Conservation (phyloP, 148 eudicot species). For the Hydrangea macrophylla region DNA sequence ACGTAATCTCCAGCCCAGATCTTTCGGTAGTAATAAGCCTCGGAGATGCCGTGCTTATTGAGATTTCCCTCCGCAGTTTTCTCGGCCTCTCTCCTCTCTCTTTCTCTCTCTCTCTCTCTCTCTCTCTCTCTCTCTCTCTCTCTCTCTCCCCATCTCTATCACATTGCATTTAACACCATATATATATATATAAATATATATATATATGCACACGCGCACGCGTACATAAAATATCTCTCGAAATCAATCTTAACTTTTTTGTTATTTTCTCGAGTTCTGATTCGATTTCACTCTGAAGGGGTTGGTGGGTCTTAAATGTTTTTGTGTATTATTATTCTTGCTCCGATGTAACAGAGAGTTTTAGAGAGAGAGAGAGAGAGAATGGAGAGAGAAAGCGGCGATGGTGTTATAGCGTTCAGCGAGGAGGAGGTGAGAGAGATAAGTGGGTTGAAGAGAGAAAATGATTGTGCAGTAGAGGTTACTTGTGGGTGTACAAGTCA, state of each 20-base stretch:
- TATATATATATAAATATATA: too few species aligned
- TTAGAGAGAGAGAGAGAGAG: neutral
- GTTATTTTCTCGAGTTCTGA: neutral
- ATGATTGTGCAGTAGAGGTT: constrained; percentile 46
- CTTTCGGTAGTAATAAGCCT: constrained; percentile 24
- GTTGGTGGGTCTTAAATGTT: neutral
- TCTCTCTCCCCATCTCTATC: too few species aligned
- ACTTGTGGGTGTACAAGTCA: constrained; percentile 64
- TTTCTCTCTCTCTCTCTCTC: neutral
- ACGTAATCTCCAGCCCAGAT: constrained; percentile 44
- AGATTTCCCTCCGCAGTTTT: constrained; percentile 10
- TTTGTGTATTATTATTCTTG: neutral
- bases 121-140: too few species aligned
- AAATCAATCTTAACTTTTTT: neutral
- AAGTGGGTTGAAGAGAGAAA: constrained; percentile 33
- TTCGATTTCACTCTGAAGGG: constrained; percentile 1
- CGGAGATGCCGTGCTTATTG: constrained; percentile 40
- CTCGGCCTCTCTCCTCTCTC: constrained; percentile 18
- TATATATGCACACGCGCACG: too few species aligned
- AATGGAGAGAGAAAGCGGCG: constrained; percentile 22
- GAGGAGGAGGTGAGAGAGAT: constrained; percentile 50
- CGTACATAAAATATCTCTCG: neutral
- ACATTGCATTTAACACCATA: constrained; percentile 8
- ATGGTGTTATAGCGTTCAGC: constrained; percentile 30
- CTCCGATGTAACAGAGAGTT: constrained; percentile 10